phyloP scores from a whole-genome alignment of 1,284 basidiomycete genomes.

The Laetiporus sulphureus region DNA sequence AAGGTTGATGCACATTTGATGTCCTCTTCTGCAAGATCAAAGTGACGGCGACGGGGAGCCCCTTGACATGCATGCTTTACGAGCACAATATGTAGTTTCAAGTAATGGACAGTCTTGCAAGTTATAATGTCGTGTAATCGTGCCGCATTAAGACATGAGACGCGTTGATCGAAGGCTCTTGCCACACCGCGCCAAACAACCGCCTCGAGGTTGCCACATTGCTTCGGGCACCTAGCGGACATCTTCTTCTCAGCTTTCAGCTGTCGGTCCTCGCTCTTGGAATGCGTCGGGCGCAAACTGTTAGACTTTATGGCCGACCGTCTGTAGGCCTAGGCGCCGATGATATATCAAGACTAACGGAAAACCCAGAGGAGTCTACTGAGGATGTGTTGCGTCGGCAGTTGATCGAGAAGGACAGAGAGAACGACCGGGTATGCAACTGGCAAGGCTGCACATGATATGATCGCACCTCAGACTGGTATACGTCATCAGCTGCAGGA shows the following conservation, averaged over 20 bases:
- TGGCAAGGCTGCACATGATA: too few relatives aligned
- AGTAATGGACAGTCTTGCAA: too few relatives aligned
- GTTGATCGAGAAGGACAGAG: constrained; percentile 62
- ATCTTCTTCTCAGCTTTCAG: background rate
- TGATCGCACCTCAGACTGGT: too few relatives aligned
- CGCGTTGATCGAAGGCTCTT: background rate
- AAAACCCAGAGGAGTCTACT: constrained; percentile 44
- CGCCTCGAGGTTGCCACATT: background rate
- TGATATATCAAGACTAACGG: constrained; percentile 55
- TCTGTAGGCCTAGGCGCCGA: constrained; percentile 40
- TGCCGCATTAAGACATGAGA: too few relatives aligned
- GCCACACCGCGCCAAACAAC: constrained; percentile 3
- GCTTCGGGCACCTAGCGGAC: background rate
- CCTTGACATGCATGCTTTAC: too few relatives aligned
- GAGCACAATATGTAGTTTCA: too few relatives aligned
- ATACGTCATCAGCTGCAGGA: constrained; percentile 41
- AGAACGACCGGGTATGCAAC: constrained; percentile 56
- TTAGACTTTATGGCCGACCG: constrained; percentile 44
- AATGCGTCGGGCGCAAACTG: constrained; percentile 28
- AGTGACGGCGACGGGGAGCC: too few relatives aligned
- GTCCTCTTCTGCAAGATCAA: too few relatives aligned
- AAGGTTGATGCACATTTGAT: too few relatives aligned
- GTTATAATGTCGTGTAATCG: too few relatives aligned
- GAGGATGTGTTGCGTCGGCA: constrained; percentile 59
- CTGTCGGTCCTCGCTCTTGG: background rate